Conservation (phyloP, 78 protist species). For the Planoprotostelium fungivorum region DNA sequence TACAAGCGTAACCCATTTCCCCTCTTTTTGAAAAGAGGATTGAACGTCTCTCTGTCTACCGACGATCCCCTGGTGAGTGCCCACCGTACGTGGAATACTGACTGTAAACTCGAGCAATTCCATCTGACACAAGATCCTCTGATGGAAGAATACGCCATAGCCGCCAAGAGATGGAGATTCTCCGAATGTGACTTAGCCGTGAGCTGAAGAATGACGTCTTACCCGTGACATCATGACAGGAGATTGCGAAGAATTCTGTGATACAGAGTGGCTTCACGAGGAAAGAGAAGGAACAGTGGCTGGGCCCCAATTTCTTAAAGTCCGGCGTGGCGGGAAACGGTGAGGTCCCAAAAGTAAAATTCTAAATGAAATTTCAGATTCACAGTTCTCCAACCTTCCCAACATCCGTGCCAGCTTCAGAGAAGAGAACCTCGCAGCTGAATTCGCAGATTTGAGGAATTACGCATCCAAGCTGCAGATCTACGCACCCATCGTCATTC, state of each 20-base stretch:
- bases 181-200: neutral
- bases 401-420: neutral
- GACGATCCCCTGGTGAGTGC: slow-evolving; percentile 76
- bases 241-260: neutral
- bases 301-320: neutral
- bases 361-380: neutral
- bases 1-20: slow-evolving; percentile 78
- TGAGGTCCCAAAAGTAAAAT: neutral
- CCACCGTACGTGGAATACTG: neutral
- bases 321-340: neutral
- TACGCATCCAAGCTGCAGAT: neutral
- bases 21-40: slow-evolving; percentile 63
- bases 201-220: neutral
- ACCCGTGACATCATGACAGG: neutral
- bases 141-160: neutral
- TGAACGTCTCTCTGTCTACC: slow-evolving; percentile 82
- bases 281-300: neutral
- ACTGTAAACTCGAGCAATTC: neutral
- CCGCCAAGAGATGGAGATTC: neutral
- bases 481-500: neutral
- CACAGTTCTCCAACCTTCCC: neutral
- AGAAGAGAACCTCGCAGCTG: neutral
- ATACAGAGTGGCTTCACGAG: neutral
- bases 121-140: neutral
- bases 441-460: neutral